A percentile compares a stretch with the other conserved stretches of the same genome.
These are phyloP conservation scores for Euphorbia peplus DNA, from an alignment of 345 rosid genomes.

Conservation along the genomic window DNA sequence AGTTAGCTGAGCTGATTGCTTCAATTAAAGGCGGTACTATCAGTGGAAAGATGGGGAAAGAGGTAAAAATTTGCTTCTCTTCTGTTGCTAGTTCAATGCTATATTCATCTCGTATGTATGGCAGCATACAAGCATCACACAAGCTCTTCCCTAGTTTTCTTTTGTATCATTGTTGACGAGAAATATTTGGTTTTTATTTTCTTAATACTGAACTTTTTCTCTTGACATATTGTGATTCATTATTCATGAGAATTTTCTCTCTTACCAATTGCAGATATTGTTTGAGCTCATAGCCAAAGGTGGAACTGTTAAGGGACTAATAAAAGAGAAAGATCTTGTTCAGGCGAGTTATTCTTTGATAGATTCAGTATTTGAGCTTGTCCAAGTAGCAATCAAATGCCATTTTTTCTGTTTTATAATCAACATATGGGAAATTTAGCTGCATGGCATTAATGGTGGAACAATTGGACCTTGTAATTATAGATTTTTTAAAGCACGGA, in stretches of 20 bases:
- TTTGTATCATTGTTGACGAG: too few species aligned
- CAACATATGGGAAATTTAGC: not conserved
- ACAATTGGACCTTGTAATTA: not conserved
- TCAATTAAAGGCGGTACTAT: constrained; percentile 80
- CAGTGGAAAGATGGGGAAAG: constrained; percentile 93
- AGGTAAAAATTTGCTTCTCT: constrained; percentile 43
- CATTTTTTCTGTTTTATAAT: not conserved
- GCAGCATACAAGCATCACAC: too few species aligned
- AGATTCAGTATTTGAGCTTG: constrained; percentile 11
- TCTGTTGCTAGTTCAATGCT: not conserved
- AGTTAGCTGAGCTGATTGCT: constrained; percentile 84
- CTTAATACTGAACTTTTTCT: not conserved
- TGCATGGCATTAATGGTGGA: not conserved
- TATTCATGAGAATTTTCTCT: not conserved
- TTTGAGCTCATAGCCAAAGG: constrained; percentile 87
- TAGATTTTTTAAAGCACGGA: not conserved
- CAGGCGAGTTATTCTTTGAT: constrained; percentile 59
- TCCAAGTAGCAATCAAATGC: not conserved
- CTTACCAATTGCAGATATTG: constrained; percentile 49
- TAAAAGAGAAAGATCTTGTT: constrained; percentile 76
- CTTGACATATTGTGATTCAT: not conserved
- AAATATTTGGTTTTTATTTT: not conserved
- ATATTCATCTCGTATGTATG: not conserved
- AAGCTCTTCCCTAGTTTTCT: too few species aligned
- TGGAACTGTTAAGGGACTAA: constrained; percentile 84